Base-by-base conservation (phyloP, 1,284 basidiomycete genomes). In the Cutaneotrichosporon sp. region DNA sequence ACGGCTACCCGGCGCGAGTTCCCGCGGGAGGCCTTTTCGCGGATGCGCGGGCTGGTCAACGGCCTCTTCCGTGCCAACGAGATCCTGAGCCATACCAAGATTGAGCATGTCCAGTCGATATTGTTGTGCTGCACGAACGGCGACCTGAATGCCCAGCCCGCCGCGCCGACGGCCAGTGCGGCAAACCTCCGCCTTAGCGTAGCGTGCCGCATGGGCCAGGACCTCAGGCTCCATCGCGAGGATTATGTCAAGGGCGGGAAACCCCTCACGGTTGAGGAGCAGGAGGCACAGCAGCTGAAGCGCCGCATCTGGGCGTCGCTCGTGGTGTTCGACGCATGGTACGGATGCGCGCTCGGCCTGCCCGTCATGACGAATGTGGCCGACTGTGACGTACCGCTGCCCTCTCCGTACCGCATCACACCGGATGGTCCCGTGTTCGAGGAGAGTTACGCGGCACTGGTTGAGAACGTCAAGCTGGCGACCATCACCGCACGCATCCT, bases 201-300 rank as follows among this genome's bases (percentile, higher is more conserved):
- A 2, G 91, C 91, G 5, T 89, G 93, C 65, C 86, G 92, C 67
- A 94, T 95, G 92, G 94, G 92, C 2, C 93, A 97, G 81, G 92
- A 96, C 76, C 84, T 97, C 18, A 93, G 93, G 4, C 81, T 97
- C 61, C 94, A 97, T 76, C 86, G 94, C 30, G 91, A 80, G 64
- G 72, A 73, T 14, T 61, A 69, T 70, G 5, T 60, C 66, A 3
- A 63, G 69, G 34, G 70, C 51, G n/a, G 7, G 18, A 59, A 51
- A 31, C 51, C 76, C 0, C 62, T 69, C 38, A 77, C 72, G 3
- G 66, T 71, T 6, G 70, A 75, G 51, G 76, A 81, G 61, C 66
- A 78, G 13, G 69, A 67, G 8, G 84, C 87, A 69, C 86, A 95
- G 62, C 92, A 94, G 76, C 83, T 92, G 56, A 84, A 91, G 63